Evolutionary conservation across 2,329 filamentous ascomycete genomes (phyloP).

Genomic region (Coniosporium tulheliwenetii): DNA sequence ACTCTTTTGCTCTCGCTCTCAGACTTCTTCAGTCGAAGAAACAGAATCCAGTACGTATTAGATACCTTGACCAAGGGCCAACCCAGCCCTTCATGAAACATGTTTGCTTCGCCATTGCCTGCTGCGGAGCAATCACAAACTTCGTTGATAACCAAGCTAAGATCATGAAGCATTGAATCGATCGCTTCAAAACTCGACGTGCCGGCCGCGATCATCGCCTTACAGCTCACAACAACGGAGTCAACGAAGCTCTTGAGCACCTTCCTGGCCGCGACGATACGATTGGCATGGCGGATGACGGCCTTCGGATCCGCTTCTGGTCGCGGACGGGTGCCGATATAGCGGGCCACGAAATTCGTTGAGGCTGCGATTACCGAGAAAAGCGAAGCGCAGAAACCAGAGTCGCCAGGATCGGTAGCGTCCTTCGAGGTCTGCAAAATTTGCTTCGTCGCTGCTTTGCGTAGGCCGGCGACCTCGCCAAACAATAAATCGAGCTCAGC

Average conservation of each 20-base stretch:
- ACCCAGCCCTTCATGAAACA: neutral
- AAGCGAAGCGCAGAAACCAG: slow-evolving; percentile 6
- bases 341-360: slow-evolving; percentile 17
- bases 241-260: slow-evolving; percentile 18
- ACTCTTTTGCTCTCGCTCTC: slow-evolving; percentile 27
- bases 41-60: slow-evolving; percentile 47
- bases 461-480: slow-evolving; percentile 16
- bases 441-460: slow-evolving; percentile 14
- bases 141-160: neutral
- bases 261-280: slow-evolving; percentile 10
- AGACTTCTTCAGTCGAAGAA: neutral
- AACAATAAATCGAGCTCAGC: slow-evolving; percentile 19
- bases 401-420: neutral
- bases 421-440: slow-evolving; percentile 3
- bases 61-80: slow-evolving; percentile 45
- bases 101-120: neutral
- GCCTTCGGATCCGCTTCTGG: slow-evolving; percentile 8
- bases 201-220: slow-evolving; percentile 8
- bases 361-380: slow-evolving; percentile 13
- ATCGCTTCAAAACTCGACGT: slow-evolving; percentile 15
- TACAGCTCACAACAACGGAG: slow-evolving; percentile 17
- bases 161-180: neutral
- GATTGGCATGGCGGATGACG: slow-evolving; percentile 9
- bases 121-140: neutral
- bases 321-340: slow-evolving; percentile 10